Conservation (phyloP, 306 rosid species). For the Fragaria iinumae region DNA sequence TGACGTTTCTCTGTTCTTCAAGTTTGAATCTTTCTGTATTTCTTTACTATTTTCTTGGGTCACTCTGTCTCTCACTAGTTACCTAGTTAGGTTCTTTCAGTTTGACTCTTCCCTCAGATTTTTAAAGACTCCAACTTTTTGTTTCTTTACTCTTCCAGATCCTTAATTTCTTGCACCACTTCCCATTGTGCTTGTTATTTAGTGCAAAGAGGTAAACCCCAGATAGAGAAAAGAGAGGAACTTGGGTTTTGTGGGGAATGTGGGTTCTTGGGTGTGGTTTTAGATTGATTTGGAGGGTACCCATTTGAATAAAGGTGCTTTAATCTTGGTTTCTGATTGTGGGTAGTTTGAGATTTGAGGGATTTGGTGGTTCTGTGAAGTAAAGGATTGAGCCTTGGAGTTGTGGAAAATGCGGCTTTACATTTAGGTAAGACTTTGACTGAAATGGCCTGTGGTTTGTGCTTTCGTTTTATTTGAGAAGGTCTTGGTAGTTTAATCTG, state of each 20-base stretch:
- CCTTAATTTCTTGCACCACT: slow-evolving; percentile 14
- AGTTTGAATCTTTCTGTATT: slow-evolving; percentile 1
- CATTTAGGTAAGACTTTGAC: slow-evolving; percentile 38
- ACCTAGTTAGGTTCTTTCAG: not conserved
- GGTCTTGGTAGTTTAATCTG: not conserved
- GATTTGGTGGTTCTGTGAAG: slow-evolving; percentile 7
- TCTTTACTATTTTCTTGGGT: not conserved
- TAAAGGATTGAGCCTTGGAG: slow-evolving; percentile 12
- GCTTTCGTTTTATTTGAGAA: not conserved
- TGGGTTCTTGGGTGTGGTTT: slow-evolving; percentile 18
- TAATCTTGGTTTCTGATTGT: slow-evolving; percentile 28
- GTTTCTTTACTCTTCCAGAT: slow-evolving; percentile 21
- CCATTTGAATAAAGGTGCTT: slow-evolving; percentile 20
- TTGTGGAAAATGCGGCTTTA: slow-evolving; percentile 33
- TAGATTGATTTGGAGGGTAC: slow-evolving; percentile 21
- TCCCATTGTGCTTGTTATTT: slow-evolving; percentile 8
- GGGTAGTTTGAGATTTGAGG: slow-evolving; percentile 17
- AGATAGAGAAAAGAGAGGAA: slow-evolving; percentile 3
- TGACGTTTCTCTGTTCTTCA: slow-evolving; percentile 4
- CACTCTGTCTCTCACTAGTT: not conserved
- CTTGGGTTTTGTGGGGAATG: slow-evolving; percentile 37
- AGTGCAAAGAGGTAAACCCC: not conserved
- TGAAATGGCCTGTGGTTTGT: slow-evolving; percentile 25
- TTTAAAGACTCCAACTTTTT: not conserved
- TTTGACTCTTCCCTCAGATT: slow-evolving; percentile 1